Conservation (phyloP, 805 yeast species). For the Candida coleopterorum region DNA sequence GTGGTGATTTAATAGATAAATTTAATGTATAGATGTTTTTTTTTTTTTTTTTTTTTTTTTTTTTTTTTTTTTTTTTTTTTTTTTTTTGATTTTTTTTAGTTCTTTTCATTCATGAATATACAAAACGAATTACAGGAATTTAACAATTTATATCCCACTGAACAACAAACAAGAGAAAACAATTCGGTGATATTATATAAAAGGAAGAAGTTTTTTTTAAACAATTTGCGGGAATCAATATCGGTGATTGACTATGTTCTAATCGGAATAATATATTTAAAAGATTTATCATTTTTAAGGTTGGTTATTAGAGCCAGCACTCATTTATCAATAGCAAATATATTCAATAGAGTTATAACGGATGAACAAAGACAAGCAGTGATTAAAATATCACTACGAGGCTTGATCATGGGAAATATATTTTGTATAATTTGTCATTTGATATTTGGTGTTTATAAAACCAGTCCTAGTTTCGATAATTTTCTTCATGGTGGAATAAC, state of each 20-base stretch:
- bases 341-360: slow-evolving; percentile 15
- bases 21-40: slow-evolving; percentile 32
- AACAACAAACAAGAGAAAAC: slow-evolving; percentile 36
- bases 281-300: slow-evolving; percentile 36
- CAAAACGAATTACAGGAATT: too few species aligned
- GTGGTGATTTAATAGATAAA: slow-evolving; percentile 54
- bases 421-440: slow-evolving; percentile 24
- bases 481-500: slow-evolving; percentile 30
- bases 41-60: too few species aligned
- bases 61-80: too few species aligned
- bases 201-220: slow-evolving; percentile 36
- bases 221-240: slow-evolving; percentile 29
- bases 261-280: slow-evolving; percentile 34
- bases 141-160: slow-evolving; percentile 22
- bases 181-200: slow-evolving; percentile 38
- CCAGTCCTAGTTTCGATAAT: slow-evolving; percentile 12
- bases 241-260: slow-evolving; percentile 33
- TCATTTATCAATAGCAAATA: slow-evolving; percentile 27
- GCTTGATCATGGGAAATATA: slow-evolving; percentile 19
- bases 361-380: slow-evolving; percentile 26
- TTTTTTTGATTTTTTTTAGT: too few species aligned
- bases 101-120: neutral
- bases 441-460: slow-evolving; percentile 20
- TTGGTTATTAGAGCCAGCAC: slow-evolving; percentile 21
- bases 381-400: slow-evolving; percentile 22